These are phyloP conservation scores for Drosera spatulata DNA, from an alignment of 179 eudicot genomes.

Conservation along the genomic window DNA sequence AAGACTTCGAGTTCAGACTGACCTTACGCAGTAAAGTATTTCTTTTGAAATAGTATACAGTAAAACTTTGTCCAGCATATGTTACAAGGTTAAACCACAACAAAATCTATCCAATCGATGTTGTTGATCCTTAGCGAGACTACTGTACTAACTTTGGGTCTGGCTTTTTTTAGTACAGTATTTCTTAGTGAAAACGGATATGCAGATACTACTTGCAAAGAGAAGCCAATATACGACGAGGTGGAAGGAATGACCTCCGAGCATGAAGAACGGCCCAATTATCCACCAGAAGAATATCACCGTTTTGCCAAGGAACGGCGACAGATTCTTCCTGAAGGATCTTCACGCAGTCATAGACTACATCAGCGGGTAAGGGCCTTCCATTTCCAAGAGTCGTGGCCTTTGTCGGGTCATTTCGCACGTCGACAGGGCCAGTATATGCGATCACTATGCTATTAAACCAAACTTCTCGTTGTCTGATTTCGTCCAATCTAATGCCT, in stretches of 20 bases:
- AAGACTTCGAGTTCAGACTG: no score
- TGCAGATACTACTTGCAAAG: slow-evolving; percentile 2
- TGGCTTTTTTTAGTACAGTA: no score
- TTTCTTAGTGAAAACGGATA: no score
- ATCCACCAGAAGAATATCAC: neutral
- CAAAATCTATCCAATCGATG: no score
- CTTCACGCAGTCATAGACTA: neutral
- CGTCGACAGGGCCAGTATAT: neutral
- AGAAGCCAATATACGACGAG: slow-evolving; percentile 6
- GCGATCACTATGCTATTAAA: neutral
- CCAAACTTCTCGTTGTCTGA: neutral
- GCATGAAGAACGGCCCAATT: slow-evolving; percentile 7
- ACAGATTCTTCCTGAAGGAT: slow-evolving; percentile 4
- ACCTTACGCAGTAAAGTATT: no score
- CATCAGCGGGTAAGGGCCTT: neutral
- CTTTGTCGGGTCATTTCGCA: neutral
- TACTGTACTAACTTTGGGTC: no score
- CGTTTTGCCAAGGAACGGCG: slow-evolving; percentile 3
- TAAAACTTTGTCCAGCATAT: no score
- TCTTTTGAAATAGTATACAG: no score
- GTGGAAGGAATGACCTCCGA: slow-evolving; percentile 9
- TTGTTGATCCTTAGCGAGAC: no score
- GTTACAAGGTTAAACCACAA: no score
- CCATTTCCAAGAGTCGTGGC: neutral
- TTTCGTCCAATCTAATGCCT: slow-evolving; percentile 1